Conservation (phyloP, 208 protist genomes). For the Crithidia sp. region DNA sequence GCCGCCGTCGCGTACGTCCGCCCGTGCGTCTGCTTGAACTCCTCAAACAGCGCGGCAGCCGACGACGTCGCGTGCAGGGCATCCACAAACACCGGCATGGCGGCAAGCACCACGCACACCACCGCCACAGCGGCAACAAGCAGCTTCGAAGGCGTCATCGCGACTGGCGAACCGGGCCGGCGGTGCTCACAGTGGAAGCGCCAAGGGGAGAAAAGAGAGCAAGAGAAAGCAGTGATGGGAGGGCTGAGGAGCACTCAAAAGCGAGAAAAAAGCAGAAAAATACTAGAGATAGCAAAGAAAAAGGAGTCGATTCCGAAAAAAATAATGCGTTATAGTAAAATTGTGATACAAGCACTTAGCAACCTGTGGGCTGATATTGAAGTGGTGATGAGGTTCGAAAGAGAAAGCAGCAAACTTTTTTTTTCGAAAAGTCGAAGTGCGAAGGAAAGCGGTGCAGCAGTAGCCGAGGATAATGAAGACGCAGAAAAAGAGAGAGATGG, state of each 20-base stretch:
- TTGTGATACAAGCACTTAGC: no score
- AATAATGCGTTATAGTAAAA: no score
- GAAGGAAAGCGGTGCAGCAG: no score
- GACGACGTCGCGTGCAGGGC: constrained; percentile 23
- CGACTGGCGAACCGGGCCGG: constrained; percentile 1
- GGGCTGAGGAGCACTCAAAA: neutral
- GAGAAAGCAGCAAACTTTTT: no score
- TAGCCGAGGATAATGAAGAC: no score
- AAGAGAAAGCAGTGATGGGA: neutral
- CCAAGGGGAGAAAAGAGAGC: neutral
- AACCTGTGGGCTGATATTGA: no score
- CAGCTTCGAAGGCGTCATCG: constrained; percentile 20
- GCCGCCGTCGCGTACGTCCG: constrained; percentile 35
- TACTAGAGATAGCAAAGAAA: neutral
- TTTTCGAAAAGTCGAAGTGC: no score
- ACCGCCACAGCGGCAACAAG: constrained; percentile 18
- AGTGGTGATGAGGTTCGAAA: no score
- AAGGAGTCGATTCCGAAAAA: no score
- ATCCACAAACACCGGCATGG: constrained; percentile 9
- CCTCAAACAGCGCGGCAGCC: constrained; percentile 35
- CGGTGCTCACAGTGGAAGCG: neutral
- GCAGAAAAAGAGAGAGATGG: no score
- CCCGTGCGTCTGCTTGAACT: constrained; percentile 49
- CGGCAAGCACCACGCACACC: constrained; percentile 32
- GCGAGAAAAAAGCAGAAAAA: neutral